Percentiles rank a stretch among this genome's conserved stretches.
phyloP scores from a whole-genome alignment of 805 yeast genomes.

The Saturnispora halmiae region DNA sequence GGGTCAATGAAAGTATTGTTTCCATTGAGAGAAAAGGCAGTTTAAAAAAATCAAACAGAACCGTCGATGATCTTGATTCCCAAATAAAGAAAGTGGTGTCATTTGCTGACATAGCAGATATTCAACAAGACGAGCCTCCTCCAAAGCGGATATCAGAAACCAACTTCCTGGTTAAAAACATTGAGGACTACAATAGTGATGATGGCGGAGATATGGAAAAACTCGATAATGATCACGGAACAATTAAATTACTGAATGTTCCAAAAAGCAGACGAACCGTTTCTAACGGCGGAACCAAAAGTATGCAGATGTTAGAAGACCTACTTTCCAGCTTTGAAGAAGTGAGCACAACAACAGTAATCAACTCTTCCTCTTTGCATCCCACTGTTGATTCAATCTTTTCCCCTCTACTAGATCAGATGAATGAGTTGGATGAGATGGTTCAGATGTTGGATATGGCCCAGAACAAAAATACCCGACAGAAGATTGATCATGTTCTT shows the following conservation, averaged over 20 bases:
- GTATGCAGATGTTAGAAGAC: not conserved
- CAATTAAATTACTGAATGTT: not conserved
- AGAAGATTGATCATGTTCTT: too few relatives aligned
- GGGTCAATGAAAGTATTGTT: conserved; percentile 9
- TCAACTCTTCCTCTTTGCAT: not conserved
- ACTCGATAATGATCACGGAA: not conserved
- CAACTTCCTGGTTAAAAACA: conserved; percentile 26
- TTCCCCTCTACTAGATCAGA: not conserved
- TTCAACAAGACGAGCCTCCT: conserved; percentile 13
- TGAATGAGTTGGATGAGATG: not conserved
- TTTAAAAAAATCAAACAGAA: conserved; percentile 9
- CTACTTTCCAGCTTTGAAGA: not conserved
- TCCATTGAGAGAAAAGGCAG: conserved; percentile 18
- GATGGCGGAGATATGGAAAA: not conserved
- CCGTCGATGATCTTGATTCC: not conserved
- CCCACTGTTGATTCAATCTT: not conserved
- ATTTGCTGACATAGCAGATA: conserved; percentile 19
- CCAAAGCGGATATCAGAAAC: conserved; percentile 23
- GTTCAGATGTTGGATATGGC: not conserved
- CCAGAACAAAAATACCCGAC: too few relatives aligned
- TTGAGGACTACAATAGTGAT: conserved; percentile 24
- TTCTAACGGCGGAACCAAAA: not conserved
- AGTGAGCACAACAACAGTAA: not conserved
- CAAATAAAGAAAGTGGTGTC: conserved; percentile 23
- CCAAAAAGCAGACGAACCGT: not conserved